Conservation (phyloP, 768 basidiomycete species). For the Boletus edulis region DNA sequence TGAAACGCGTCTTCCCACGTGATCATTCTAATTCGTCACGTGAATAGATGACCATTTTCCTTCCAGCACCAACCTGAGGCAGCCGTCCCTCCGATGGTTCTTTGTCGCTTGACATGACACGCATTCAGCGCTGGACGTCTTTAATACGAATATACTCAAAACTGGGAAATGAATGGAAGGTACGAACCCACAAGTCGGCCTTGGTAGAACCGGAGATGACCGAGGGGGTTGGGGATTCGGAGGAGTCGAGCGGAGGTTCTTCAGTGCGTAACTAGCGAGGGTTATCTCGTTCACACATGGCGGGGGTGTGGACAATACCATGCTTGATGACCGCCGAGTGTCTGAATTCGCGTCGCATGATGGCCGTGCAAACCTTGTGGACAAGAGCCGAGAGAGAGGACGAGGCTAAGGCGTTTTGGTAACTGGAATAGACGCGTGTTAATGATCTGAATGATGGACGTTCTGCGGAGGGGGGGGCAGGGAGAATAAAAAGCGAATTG, state of each 20-base stretch:
- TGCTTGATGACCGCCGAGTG: background rate
- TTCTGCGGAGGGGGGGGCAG: background rate
- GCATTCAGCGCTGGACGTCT: background rate
- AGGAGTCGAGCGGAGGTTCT: background rate
- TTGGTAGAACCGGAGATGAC: background rate
- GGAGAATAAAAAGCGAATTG: conserved; percentile 6
- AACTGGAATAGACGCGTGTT: conserved; percentile 4
- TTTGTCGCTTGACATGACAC: background rate
- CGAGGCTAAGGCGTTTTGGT: background rate
- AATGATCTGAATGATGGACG: conserved; percentile 2
- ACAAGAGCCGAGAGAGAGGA: background rate
- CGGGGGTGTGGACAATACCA: background rate
- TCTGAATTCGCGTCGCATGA: conserved; percentile 12
- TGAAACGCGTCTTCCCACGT: conserved; percentile 15
- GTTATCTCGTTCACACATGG: background rate
- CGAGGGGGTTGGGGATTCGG: conserved; percentile 6
- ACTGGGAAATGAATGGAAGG: background rate
- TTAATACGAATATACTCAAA: background rate
- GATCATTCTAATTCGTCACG: conserved; percentile 22
- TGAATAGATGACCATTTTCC: conserved; percentile 11
- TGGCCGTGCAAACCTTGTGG: background rate
- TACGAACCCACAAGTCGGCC: background rate
- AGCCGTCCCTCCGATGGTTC: conserved; percentile 4
- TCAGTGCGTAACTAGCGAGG: background rate
- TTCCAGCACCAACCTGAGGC: background rate